Conservation (phyloP, 805 yeast species). For the Wickerhamomyces bisporus region DNA sequence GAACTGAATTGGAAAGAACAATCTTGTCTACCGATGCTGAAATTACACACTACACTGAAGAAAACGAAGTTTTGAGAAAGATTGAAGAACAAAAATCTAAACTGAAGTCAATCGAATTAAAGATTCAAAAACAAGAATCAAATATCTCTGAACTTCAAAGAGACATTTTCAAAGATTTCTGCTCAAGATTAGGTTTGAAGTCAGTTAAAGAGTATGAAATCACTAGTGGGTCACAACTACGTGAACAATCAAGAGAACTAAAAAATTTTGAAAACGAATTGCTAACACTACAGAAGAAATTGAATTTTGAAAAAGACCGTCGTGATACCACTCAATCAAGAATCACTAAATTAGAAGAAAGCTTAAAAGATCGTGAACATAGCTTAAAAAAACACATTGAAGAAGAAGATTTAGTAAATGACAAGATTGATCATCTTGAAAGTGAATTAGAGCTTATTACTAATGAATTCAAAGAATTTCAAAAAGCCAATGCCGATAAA, state of each 20-base stretch:
- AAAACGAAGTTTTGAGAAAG: conserved; percentile 26
- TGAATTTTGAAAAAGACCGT: conserved; percentile 62
- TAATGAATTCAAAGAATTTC: conserved; percentile 31
- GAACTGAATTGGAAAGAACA: conserved; percentile 38
- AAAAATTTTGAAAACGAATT: conserved; percentile 59
- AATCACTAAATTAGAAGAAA: conserved; percentile 36
- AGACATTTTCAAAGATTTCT: conserved; percentile 47
- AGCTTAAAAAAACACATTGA: conserved; percentile 28
- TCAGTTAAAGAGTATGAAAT: conserved; percentile 65
- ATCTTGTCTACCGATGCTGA: conserved; percentile 45
- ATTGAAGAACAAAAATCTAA: conserved; percentile 21
- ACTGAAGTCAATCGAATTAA: conserved; percentile 15
- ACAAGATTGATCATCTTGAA: conserved; percentile 33
- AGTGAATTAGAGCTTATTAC: conserved; percentile 35
- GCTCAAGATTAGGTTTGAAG: conserved; percentile 46
- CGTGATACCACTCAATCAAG: conserved; percentile 45
- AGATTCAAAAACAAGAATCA: conserved; percentile 24
- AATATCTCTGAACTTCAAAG: conserved; percentile 35
- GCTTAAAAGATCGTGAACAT: conserved; percentile 31
- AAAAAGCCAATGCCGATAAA: conserved; percentile 26
- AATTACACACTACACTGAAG: conserved; percentile 40
- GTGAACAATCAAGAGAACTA: conserved; percentile 55
- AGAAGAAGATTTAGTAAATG: conserved; percentile 28
- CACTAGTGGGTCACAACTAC: conserved; percentile 52
- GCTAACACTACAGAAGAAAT: conserved; percentile 52